Percentiles rank a stretch among this genome's conserved stretches.
Conservation (phyloP, 2,329 filamentous ascomycete species). For the Trichoderma koningiopsis region DNA sequence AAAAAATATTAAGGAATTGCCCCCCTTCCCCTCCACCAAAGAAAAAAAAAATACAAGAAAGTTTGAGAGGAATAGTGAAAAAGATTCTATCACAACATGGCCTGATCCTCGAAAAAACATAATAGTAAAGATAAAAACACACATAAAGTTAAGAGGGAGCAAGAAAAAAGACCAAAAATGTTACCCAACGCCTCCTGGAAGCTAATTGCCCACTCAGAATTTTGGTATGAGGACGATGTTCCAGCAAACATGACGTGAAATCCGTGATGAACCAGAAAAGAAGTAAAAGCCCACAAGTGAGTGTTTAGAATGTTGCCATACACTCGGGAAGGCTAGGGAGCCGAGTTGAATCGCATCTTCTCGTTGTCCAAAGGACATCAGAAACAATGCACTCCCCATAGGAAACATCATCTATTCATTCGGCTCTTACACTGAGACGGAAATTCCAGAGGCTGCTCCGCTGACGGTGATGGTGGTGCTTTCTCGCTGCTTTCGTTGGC, state of each 20-base stretch:
- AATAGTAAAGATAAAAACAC: not conserved
- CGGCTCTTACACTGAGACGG: not conserved
- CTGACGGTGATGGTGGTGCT: conserved; percentile 12
- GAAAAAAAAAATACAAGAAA: not conserved
- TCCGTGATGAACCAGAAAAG: not conserved
- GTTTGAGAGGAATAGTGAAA: not conserved
- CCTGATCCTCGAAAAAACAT: not conserved
- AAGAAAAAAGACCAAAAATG: too few relatives aligned
- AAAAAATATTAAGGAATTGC: not conserved
- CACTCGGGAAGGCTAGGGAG: not conserved
- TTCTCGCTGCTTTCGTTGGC: not conserved
- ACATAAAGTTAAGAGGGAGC: not conserved
- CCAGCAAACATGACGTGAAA: not conserved
- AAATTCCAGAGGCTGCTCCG: not conserved
- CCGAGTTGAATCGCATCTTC: conserved; percentile 1
- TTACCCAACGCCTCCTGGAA: not conserved
- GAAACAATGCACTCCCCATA: not conserved
- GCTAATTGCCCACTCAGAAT: not conserved
- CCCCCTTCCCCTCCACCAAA: not conserved
- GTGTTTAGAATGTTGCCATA: not conserved
- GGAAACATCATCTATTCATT: not conserved
- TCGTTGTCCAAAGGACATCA: not conserved
- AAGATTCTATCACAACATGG: conserved; percentile 2
- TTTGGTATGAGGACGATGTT: not conserved
- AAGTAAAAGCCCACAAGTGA: not conserved